Conservation (phyloP, 805 yeast genomes). For the Dipodascopsis tothii region DNA sequence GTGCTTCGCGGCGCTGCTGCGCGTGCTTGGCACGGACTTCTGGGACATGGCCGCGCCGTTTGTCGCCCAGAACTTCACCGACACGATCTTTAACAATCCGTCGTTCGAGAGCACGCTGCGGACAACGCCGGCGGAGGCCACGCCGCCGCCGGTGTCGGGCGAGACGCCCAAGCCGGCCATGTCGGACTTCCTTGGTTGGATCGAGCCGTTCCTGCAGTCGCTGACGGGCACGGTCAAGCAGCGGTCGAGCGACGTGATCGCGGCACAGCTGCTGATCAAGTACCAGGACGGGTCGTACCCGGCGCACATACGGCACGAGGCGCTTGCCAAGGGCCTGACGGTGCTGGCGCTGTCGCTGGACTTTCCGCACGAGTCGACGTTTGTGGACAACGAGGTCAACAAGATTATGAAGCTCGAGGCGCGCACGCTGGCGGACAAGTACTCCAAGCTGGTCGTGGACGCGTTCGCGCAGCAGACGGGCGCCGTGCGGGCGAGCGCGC, state of each 20-base stretch:
- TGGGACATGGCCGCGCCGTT: constrained; percentile 54
- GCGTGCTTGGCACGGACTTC: constrained; percentile 38
- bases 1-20: constrained; percentile 42
- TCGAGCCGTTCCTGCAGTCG: constrained; percentile 11
- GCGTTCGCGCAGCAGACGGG: constrained; percentile 18
- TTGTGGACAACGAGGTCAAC: constrained; percentile 14
- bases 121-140: neutral
- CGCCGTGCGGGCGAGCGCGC: neutral
- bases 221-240: constrained; percentile 10
- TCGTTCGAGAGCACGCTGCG: constrained; percentile 33
- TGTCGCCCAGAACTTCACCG: constrained; percentile 50
- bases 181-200: constrained; percentile 11
- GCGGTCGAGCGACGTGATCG: constrained; percentile 9
- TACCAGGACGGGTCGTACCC: constrained; percentile 5
- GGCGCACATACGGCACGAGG: neutral
- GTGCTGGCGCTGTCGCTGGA: neutral
- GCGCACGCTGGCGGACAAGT: constrained; percentile 42
- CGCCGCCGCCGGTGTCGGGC: neutral
- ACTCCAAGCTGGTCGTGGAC: constrained; percentile 32
- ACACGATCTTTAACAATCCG: constrained; percentile 38
- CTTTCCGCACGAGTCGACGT: constrained; percentile 5
- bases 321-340: neutral
- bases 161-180: neutral
- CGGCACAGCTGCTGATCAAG: constrained; percentile 3
- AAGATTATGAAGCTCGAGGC: constrained; percentile 32